Conservation (phyloP, 1,139 yeast species). For the Pichia sp. region DNA sequence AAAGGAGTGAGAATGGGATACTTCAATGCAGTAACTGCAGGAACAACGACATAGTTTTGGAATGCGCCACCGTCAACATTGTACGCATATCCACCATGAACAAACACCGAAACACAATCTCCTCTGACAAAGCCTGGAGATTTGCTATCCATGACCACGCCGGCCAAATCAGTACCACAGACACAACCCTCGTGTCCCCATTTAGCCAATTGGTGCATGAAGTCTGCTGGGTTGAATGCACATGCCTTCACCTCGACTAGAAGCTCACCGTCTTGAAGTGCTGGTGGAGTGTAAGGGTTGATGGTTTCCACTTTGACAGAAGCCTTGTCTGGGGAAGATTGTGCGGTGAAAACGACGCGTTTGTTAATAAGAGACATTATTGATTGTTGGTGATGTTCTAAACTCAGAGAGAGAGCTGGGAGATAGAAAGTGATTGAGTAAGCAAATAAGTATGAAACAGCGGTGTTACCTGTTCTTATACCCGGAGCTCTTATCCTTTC, state of each 20-base stretch:
- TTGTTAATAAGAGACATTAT: no score
- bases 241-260: slow-evolving; percentile 50
- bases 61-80: slow-evolving; percentile 46
- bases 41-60: slow-evolving; percentile 43
- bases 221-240: slow-evolving; percentile 72
- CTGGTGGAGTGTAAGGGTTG: no score
- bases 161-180: slow-evolving; percentile 54
- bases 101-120: slow-evolving; percentile 43
- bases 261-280: slow-evolving; percentile 31
- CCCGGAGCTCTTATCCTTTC: no score
- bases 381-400: no score
- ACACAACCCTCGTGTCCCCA: slow-evolving; percentile 40
- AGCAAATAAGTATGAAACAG: no score
- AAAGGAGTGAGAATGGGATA: no score
- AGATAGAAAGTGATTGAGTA: no score
- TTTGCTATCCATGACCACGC: slow-evolving; percentile 36
- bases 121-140: slow-evolving; percentile 47
- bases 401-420: no score
- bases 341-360: no score
- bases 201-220: slow-evolving; percentile 46
- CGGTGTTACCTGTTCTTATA: no score
- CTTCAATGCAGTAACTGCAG: neutral
- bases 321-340: no score
- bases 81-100: slow-evolving; percentile 42
- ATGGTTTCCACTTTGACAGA: no score